Conservation (phyloP, 2,329 filamentous ascomycete species). For the Orbilia quercus region DNA sequence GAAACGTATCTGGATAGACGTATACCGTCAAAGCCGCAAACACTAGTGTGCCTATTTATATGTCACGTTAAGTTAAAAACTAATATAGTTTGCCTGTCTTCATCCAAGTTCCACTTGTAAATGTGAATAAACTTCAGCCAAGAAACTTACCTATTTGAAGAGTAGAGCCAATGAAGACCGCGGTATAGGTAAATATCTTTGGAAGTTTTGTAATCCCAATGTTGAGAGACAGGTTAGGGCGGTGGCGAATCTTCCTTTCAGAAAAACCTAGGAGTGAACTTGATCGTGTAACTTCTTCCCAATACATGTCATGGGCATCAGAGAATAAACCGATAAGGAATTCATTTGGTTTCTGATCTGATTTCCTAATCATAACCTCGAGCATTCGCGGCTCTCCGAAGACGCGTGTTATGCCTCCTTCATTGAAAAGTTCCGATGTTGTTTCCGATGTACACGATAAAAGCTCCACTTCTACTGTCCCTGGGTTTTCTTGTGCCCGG, state of each 20-base stretch:
- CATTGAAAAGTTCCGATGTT: constrained; percentile 10
- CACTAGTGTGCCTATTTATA: constrained; percentile 19
- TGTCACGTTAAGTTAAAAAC: background rate
- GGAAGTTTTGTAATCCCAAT: constrained; percentile 37
- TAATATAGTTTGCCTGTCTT: constrained; percentile 26
- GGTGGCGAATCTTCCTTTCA: background rate
- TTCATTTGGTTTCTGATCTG: background rate
- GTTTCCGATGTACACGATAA: constrained; percentile 58
- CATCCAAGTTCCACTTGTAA: no score
- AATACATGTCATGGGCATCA: constrained; percentile 7
- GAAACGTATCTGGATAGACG: constrained; percentile 9
- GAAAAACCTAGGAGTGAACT: background rate
- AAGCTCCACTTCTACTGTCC: constrained; percentile 59
- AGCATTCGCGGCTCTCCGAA: constrained; percentile 61
- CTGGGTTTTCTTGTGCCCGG: constrained; percentile 61
- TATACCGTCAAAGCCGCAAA: constrained; percentile 32
- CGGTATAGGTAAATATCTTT: constrained; percentile 1
- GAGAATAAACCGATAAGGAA: constrained; percentile 11
- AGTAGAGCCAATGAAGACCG: constrained; percentile 44
- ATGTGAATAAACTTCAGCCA: no score
- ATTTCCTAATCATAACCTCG: constrained; percentile 59
- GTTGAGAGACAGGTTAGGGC: constrained; percentile 50
- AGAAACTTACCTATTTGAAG: constrained; percentile 35
- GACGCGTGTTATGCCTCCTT: constrained; percentile 34
- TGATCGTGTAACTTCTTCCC: constrained; percentile 3